Evolutionary conservation across 78 protist species (phyloP).

Genomic region (Dictyostelium brefeldianum): DNA sequence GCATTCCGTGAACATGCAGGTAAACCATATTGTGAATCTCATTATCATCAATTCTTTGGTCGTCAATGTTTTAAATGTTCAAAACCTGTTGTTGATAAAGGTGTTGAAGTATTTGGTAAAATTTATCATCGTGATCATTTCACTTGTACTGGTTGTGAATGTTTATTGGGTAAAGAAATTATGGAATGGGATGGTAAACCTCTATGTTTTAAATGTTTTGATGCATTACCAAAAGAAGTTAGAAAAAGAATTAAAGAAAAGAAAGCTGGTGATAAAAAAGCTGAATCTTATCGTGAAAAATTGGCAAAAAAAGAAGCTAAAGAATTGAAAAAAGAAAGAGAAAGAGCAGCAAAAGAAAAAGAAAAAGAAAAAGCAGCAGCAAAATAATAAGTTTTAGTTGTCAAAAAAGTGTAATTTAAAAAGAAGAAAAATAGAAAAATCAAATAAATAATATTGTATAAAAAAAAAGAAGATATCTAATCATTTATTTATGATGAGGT

Average conservation of each 20-base stretch:
- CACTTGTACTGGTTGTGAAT: constrained; percentile 82
- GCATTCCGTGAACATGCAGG: constrained; percentile 85
- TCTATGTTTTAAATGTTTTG: constrained; percentile 78
- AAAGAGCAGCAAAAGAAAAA: constrained; percentile 20
- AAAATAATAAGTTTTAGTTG: too few relatives aligned
- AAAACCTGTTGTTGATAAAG: constrained; percentile 54
- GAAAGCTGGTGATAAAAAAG: constrained; percentile 79
- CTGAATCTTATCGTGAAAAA: constrained; percentile 50
- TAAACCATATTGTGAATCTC: constrained; percentile 85
- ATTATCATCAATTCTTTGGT: constrained; percentile 82
- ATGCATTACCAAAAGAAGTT: constrained; percentile 81
- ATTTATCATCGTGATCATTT: constrained; percentile 84
- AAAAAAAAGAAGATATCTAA: not conserved
- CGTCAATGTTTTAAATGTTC: constrained; percentile 80
- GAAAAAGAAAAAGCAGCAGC: not conserved
- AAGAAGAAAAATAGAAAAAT: not conserved
- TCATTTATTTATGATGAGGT: too few relatives aligned
- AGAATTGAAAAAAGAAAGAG: constrained; percentile 38
- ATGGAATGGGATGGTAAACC: constrained; percentile 87
- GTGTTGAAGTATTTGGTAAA: constrained; percentile 80
- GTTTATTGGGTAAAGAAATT: constrained; percentile 65
- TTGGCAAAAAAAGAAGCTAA: constrained; percentile 78
- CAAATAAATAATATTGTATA: not conserved
- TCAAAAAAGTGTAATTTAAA: not conserved
- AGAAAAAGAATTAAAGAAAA: constrained; percentile 80